These are phyloP conservation scores for Lentinula detonsa DNA, from an alignment of 768 basidiomycete species.

Conservation along the genomic window DNA sequence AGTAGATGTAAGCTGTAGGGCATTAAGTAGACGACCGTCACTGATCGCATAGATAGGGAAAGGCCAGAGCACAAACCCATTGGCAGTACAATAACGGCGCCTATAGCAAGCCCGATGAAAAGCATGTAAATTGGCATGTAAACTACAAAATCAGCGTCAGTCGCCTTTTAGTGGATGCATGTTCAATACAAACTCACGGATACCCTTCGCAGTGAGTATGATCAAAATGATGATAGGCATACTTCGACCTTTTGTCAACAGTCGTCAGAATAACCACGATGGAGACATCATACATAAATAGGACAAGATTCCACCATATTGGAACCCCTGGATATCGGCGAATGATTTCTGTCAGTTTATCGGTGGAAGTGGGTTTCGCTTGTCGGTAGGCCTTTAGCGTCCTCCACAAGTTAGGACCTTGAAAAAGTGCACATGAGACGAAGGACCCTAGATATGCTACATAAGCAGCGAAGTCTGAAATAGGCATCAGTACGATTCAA, in stretches of 20 bases:
- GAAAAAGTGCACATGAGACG: slow-evolving; percentile 16
- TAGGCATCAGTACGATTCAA: neutral
- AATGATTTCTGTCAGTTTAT: slow-evolving; percentile 18
- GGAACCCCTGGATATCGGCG: slow-evolving; percentile 16
- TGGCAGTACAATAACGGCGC: slow-evolving; percentile 14
- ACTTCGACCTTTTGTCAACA: slow-evolving; percentile 3
- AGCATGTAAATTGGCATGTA: slow-evolving; percentile 19
- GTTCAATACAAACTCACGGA: slow-evolving; percentile 3
- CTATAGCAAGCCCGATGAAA: slow-evolving; percentile 16
- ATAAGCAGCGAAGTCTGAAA: slow-evolving; percentile 11
- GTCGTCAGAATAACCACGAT: neutral
- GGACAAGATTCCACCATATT: slow-evolving; percentile 17
- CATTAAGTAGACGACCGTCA: neutral
- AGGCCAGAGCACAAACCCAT: neutral
- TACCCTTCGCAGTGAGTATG: slow-evolving; percentile 14
- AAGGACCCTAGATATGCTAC: slow-evolving; percentile 18
- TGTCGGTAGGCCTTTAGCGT: slow-evolving; percentile 6
- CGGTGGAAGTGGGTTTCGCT: slow-evolving; percentile 10
- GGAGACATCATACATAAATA: slow-evolving; percentile 12
- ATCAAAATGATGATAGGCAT: slow-evolving; percentile 14
- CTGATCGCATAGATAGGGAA: no score
- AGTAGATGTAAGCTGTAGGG: slow-evolving; percentile 15
- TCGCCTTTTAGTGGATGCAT: neutral
- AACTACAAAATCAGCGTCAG: slow-evolving; percentile 1
- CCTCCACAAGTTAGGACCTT: slow-evolving; percentile 15